Base-by-base conservation (phyloP, 108 stramenopile species). In the Stephanodiscus triporus region DNA sequence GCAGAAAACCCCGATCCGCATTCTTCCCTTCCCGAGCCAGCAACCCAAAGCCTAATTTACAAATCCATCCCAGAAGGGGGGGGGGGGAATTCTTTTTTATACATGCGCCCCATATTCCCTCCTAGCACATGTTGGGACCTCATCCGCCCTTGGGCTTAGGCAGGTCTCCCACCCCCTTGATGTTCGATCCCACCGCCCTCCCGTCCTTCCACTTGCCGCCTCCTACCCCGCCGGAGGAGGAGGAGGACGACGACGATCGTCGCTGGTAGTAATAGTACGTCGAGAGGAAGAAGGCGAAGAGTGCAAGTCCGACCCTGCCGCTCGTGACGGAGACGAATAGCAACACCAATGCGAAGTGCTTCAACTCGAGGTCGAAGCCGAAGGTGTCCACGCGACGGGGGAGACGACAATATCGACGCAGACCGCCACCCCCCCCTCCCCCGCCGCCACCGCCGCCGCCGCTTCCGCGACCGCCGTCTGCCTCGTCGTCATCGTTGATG, bases 111-210 rank as follows among this genome's bases (percentile, higher is more conserved):
- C 37, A n/a, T n/a, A n/a, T n/a, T n/a, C 55, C 50, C 49, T 60
- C 42, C 51, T 81, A 81, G 56, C 80, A 81, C 68, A 70, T 81
- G 80, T 69, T 81, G 50, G 80, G 53, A 43, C 80, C 80, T 81
- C 80, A 81, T 74, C 80, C 78, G 22, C 70, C 73, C 64, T 74
- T 63, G 3, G 69, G 69, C 51, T 81, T 81, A 0, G 80, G 80
- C 34, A 81, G 66, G 69, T 81, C 80, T 13, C 72, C 72, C n/a
- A 81, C 73, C 20, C 80, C 80, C 55, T 74, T 81, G 36, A 81
- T 81, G 48, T 81, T 81, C 26, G 66, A 34, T 65, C 80, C 80
- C 11, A 63, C 45, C 20, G 73, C 80, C 59, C 74, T 81, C 32
- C 80, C 80, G 70, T 81, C 73, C 60, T 81, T 81, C 80, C 78